Percentiles rank a stretch among this genome's conserved stretches.
These are phyloP conservation scores for Gardenia jasminoides DNA, from an alignment of 257 asterid genomes.

Conservation along the genomic window DNA sequence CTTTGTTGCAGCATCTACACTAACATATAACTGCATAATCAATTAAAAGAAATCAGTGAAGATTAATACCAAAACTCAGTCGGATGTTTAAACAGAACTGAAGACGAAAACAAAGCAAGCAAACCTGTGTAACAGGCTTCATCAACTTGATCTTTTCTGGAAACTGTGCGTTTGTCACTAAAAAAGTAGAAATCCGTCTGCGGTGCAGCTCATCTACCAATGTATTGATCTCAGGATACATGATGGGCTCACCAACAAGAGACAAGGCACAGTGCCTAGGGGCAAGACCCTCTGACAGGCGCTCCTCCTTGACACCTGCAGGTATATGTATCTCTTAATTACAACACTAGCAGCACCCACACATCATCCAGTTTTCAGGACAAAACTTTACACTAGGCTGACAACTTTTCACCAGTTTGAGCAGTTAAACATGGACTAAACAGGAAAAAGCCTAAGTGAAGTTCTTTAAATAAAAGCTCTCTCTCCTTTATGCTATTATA, in stretches of 20 bases:
- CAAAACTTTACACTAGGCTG: neutral
- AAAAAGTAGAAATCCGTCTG: conserved; percentile 89
- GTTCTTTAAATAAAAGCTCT: neutral
- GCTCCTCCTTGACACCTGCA: conserved; percentile 87
- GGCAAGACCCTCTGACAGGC: conserved; percentile 84
- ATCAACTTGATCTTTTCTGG: conserved; percentile 78
- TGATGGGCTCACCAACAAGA: conserved; percentile 97
- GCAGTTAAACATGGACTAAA: neutral
- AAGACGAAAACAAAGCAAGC: conserved; percentile 15
- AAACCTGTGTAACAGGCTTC: conserved; percentile 87
- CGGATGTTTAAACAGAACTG: neutral
- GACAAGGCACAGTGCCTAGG: conserved; percentile 98
- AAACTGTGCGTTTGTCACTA: conserved; percentile 96
- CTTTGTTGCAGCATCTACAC: conserved; percentile 97
- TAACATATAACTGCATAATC: conserved; percentile 76
- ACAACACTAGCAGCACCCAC: conserved; percentile 1
- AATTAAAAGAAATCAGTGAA: conserved; percentile 21
- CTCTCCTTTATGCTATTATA: neutral
- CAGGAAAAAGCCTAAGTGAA: neutral
- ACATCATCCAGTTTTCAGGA: neutral
- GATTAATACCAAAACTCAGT: conserved; percentile 15
- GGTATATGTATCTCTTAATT: conserved; percentile 21
- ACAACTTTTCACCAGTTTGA: neutral
- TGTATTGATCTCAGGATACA: conserved; percentile 94
- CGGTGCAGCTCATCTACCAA: conserved; percentile 84